Evolutionary conservation across 1,284 basidiomycete species (phyloP).

Genomic region (Irpex sp.): DNA sequence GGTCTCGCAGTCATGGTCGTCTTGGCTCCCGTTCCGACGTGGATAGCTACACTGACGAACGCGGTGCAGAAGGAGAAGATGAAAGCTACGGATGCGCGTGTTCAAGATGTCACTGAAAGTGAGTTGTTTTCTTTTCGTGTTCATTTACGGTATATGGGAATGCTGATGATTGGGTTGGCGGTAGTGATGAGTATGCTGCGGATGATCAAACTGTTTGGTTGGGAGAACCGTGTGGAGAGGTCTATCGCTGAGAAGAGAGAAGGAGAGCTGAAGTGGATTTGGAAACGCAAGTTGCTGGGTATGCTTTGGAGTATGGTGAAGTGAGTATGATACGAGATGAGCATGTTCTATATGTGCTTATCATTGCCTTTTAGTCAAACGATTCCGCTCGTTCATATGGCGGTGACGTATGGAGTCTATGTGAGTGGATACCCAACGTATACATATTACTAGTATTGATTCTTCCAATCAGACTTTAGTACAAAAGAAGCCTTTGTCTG

Average conservation of each 20-base stretch:
- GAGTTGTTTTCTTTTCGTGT: not conserved
- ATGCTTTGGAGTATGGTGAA: constrained; percentile 34
- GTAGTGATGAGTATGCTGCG: constrained; percentile 36
- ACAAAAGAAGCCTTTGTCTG: constrained; percentile 30
- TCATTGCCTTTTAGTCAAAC: constrained; percentile 38
- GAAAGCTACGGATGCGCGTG: constrained; percentile 43
- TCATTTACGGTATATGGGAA: too few relatives aligned
- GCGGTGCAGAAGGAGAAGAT: constrained; percentile 29
- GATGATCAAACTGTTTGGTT: constrained; percentile 64
- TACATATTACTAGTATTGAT: not conserved
- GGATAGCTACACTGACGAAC: constrained; percentile 28
- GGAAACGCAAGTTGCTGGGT: constrained; percentile 36
- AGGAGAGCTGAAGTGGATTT: constrained; percentile 46
- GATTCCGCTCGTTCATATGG: constrained; percentile 67
- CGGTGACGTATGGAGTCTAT: constrained; percentile 66
- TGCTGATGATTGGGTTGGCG: not conserved
- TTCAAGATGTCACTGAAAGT: constrained; percentile 46
- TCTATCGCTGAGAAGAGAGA: constrained; percentile 45
- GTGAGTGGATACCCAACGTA: constrained; percentile 18
- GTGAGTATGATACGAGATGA: constrained; percentile 22
- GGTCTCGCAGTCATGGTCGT: constrained; percentile 50
- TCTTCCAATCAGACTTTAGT: constrained; percentile 29
- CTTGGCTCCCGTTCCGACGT: constrained; percentile 49
- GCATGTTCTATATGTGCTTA: not conserved
- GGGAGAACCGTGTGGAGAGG: constrained; percentile 44